Evolutionary conservation across 306 rosid species (phyloP), one percentile per base, ranked within the genome.

Genomic region (Carpinus viminea): DNA sequence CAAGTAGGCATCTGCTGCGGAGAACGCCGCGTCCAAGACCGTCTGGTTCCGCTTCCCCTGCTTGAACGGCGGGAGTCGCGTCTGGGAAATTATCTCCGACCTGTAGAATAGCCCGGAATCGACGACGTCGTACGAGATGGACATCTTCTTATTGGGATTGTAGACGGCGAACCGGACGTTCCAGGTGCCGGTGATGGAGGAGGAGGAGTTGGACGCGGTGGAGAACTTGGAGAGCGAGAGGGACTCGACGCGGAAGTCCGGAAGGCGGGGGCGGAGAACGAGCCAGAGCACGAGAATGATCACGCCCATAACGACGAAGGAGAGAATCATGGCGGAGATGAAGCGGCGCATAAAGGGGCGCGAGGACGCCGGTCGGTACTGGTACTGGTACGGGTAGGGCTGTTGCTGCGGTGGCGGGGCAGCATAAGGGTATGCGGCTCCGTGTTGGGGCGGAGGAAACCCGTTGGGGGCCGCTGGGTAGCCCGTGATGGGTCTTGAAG

Each of bases 261-360:
- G 99, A 82, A 88, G 78, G 4, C 84, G 88, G 34, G 99, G 99
- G 50, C 97, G 98, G 28, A 95, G 87, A 76, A 95, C 88, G 61
- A 95, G 97, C 98, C 97, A 91, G 1, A 91, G 65, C 59, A 91
- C 59, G 72, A 95, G 76, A 26, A 87, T 55, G 57, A 87, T 64
- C 3, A 76, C 84, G 81, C 88, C 93, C 59, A 87, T 47, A 48
- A 86, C n/a, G 28, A 91, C 76, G 54, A 85, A 85, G 76, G 88
- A 81, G 81, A 91, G 79, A 5, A 90, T 60, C 84, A 95, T 81
- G 65, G 91, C 84, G 36, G 87, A 81, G 51, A 91, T 7, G 81
- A 92, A 74, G 13, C 90, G 86, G 78, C 98, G 98, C 65, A 91
- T 47, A 82, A 91, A 83, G 48, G 80, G 70, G 74, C 86, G 86